A percentile compares a stretch with the other conserved stretches of the same genome.
Evolutionary conservation across 306 rosid genomes (phyloP).

Genomic region (Malus sylvestris): DNA sequence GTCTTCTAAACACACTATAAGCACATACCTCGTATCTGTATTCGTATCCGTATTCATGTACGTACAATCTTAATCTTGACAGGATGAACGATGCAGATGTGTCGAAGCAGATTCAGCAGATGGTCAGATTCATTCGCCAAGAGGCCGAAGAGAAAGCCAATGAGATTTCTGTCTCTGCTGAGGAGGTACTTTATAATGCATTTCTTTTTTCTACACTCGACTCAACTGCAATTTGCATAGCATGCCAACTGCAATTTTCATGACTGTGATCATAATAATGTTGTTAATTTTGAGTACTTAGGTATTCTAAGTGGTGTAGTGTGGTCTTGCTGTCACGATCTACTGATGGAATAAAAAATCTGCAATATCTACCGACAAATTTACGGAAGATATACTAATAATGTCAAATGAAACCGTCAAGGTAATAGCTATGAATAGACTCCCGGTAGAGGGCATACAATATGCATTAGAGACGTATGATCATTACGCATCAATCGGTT

Average conservation of each 20-base stretch:
- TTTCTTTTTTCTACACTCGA: background rate
- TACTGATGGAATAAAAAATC: no score
- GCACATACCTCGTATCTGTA: no score
- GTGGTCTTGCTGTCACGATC: background rate
- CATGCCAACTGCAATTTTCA: background rate
- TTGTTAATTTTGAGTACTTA: background rate
- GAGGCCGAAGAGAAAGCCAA: conserved; percentile 77
- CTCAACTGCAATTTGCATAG: background rate
- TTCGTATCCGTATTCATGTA: background rate
- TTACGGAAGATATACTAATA: no score
- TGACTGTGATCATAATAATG: background rate
- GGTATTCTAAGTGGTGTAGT: background rate
- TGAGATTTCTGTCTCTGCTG: conserved; percentile 59
- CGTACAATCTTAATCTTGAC: background rate
- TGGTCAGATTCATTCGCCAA: conserved; percentile 72
- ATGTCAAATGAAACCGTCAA: no score
- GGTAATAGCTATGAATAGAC: no score
- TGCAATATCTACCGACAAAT: no score
- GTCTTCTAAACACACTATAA: no score
- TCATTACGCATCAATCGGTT: no score
- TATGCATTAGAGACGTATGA: no score
- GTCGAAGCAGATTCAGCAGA: conserved; percentile 69
- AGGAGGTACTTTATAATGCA: conserved; percentile 33
- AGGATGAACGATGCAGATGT: conserved; percentile 65
- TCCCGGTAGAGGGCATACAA: no score